Percentiles rank a stretch among this genome's conserved stretches.
Evolutionary conservation across 148 eudicot genomes (phyloP).

Genomic region (Gaultheria prostrata): DNA sequence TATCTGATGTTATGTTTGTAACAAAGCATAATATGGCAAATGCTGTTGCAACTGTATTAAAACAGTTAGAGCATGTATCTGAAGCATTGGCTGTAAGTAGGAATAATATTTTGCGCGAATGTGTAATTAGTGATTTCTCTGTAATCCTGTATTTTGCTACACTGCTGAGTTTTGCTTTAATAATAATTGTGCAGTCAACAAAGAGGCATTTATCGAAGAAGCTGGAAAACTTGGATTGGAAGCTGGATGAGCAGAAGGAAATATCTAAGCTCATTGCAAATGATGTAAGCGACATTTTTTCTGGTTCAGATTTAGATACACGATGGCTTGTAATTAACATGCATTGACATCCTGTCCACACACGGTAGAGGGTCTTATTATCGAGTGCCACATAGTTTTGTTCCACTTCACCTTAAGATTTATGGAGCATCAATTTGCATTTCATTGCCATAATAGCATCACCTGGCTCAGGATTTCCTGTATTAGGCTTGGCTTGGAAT

Average conservation of each 20-base stretch:
- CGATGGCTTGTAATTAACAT: neutral
- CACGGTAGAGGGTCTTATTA: neutral
- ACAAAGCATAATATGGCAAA: constrained; percentile 94
- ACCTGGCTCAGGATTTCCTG: neutral
- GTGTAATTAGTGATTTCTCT: constrained; percentile 9
- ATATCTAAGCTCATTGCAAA: constrained; percentile 56
- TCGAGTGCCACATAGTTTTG: neutral
- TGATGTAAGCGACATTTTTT: constrained; percentile 46
- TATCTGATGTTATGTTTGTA: constrained; percentile 92
- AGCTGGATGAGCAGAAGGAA: constrained; percentile 86
- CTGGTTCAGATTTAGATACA: neutral
- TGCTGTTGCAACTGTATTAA: constrained; percentile 82
- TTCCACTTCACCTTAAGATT: neutral
- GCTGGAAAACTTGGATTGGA: constrained; percentile 90
- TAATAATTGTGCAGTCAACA: constrained; percentile 50
- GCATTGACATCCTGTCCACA: neutral
- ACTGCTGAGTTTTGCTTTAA: constrained; percentile 13
- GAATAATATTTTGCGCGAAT: neutral
- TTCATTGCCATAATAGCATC: neutral
- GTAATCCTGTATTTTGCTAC: constrained; percentile 5
- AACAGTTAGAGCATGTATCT: constrained; percentile 78
- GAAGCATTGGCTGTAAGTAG: constrained; percentile 76
- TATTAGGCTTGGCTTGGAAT: neutral
- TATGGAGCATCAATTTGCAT: neutral
- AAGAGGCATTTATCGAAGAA: constrained; percentile 67